phyloP scores from a whole-genome alignment of 163 green algal species.

The Prototheca cutis region DNA sequence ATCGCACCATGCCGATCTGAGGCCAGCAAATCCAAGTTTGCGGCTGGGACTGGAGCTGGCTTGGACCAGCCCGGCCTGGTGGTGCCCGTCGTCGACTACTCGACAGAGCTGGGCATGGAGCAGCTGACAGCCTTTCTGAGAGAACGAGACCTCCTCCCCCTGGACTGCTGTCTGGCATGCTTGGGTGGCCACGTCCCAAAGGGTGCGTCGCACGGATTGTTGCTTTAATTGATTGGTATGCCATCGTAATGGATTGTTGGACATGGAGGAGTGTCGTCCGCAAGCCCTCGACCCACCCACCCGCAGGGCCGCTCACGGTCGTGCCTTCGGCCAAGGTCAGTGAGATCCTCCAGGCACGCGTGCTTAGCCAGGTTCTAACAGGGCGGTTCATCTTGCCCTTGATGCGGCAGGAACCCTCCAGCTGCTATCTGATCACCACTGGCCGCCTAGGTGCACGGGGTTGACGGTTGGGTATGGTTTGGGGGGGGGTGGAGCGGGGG shows the following conservation, averaged over 20 bases:
- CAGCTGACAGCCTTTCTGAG: not conserved
- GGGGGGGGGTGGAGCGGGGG: too few species aligned
- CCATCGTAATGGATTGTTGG: too few species aligned
- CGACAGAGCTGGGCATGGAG: not conserved
- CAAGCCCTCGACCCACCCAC: too few species aligned
- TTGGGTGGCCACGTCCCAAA: not conserved
- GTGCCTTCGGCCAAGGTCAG: not conserved
- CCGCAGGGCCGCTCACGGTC: not conserved
- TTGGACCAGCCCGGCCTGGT: not conserved
- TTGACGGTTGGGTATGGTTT: not conserved
- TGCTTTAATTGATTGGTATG: too few species aligned
- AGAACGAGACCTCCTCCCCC: too few species aligned
- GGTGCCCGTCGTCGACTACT: not conserved
- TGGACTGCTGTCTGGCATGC: not conserved
- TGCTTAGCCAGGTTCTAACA: not conserved
- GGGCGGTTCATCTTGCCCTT: not conserved
- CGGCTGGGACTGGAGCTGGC: not conserved
- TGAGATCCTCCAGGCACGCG: not conserved
- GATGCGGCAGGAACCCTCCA: not conserved
- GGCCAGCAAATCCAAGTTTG: not conserved
- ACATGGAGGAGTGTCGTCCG: too few species aligned
- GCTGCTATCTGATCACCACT: constrained; percentile 1
- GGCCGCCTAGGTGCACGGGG: not conserved
- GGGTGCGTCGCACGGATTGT: too few species aligned
- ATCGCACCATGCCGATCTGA: constrained; percentile 4